These are phyloP conservation scores for Acer campestre DNA, from an alignment of 345 rosid genomes.

Conservation along the genomic window DNA sequence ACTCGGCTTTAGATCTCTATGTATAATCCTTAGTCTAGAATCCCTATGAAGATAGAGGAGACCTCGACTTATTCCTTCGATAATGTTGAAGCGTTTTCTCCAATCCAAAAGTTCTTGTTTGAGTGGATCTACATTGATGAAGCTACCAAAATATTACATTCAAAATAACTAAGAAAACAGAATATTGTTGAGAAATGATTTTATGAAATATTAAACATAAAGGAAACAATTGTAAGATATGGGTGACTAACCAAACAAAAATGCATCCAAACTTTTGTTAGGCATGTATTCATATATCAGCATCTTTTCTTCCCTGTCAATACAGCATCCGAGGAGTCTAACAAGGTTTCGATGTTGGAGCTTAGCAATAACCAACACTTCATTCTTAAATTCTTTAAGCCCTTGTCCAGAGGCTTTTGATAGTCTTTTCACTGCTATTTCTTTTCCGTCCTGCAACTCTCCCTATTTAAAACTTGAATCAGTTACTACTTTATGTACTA, in stretches of 20 bases:
- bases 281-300: conserved; percentile 59
- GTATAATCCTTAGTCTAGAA: conserved; percentile 52
- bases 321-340: conserved; percentile 60
- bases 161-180: no score
- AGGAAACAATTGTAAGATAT: not conserved
- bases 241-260: conserved; percentile 41
- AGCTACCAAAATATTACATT: not conserved
- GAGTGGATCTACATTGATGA: conserved; percentile 24
- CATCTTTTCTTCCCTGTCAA: conserved; percentile 56
- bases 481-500: not conserved
- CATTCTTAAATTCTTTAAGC: conserved; percentile 54
- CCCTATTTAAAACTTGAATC: conserved; percentile 42
- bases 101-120: conserved; percentile 36
- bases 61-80: conserved; percentile 54
- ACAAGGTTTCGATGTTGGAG: conserved; percentile 73
- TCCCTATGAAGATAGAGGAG: conserved; percentile 53
- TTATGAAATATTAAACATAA: no score
- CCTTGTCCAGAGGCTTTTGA: conserved; percentile 68
- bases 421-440: conserved; percentile 65
- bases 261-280: conserved; percentile 42
- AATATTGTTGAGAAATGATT: no score
- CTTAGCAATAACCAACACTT: conserved; percentile 55
- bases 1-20: conserved; percentile 51
- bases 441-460: conserved; percentile 35
- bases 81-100: conserved; percentile 40